These are phyloP conservation scores for Trichoderma sp. DNA, from an alignment of 2,329 filamentous ascomycete genomes.

Conservation along the genomic window DNA sequence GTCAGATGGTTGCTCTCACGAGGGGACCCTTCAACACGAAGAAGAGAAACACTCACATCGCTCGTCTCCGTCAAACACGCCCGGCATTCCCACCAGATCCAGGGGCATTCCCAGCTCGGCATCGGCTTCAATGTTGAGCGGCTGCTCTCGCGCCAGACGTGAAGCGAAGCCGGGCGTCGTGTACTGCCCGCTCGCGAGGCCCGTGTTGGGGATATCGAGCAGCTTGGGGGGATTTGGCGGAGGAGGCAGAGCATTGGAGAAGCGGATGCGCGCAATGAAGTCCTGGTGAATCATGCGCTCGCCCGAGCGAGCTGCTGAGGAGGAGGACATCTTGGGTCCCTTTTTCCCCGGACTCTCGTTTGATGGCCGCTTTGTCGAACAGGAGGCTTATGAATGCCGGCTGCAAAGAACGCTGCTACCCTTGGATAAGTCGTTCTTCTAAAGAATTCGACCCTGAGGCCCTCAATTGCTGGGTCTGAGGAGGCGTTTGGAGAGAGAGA, in stretches of 20 bases:
- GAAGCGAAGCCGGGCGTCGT: slow-evolving; percentile 89
- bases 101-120: slow-evolving; percentile 97
- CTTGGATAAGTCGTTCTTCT: neutral
- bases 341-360: slow-evolving; percentile 21
- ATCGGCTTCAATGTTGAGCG: slow-evolving; percentile 94
- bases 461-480: neutral
- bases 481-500: slow-evolving; percentile 1
- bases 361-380: neutral
- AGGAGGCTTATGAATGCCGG: neutral
- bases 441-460: neutral
- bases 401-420: no score
- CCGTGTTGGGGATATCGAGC: slow-evolving; percentile 93
- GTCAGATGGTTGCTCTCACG: slow-evolving; percentile 10
- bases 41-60: slow-evolving; percentile 62
- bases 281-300: slow-evolving; percentile 80
- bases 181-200: slow-evolving; percentile 82
- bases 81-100: slow-evolving; percentile 91
- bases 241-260: slow-evolving; percentile 92
- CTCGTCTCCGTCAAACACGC: slow-evolving; percentile 93
- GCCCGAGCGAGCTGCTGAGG: slow-evolving; percentile 46
- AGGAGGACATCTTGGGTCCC: slow-evolving; percentile 39
- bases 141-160: slow-evolving; percentile 84
- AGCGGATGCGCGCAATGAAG: slow-evolving; percentile 94
- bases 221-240: slow-evolving; percentile 95
- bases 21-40: no score